Conservation (phyloP, 2,329 filamentous ascomycete species). For the Esteya vermicola region DNA sequence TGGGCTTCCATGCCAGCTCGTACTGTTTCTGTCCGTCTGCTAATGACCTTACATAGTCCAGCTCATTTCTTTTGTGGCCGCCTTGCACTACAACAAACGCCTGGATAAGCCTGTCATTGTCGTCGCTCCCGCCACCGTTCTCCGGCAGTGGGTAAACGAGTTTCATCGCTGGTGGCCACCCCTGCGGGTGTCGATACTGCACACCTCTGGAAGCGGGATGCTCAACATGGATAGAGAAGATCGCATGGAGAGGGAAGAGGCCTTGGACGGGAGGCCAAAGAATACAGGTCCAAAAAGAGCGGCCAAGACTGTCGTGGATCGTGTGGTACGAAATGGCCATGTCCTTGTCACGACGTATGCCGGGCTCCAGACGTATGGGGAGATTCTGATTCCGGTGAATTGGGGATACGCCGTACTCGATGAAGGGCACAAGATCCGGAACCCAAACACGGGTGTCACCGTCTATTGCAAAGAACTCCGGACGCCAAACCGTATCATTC, state of each 20-base stretch:
- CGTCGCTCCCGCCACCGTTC: constrained; percentile 84
- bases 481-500: constrained; percentile 78
- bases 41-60: constrained; percentile 48
- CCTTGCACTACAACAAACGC: constrained; percentile 80
- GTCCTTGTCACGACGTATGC: constrained; percentile 93
- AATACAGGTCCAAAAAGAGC: constrained; percentile 43
- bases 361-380: constrained; percentile 82
- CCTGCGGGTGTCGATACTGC: constrained; percentile 85
- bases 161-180: constrained; percentile 99
- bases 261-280: constrained; percentile 24
- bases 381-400: constrained; percentile 65
- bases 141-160: constrained; percentile 96
- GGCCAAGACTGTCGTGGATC: constrained; percentile 67
- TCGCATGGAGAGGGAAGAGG: constrained; percentile 35
- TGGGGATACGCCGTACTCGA: constrained; percentile 94
- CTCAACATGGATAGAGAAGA: constrained; percentile 61
- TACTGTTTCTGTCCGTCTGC: constrained; percentile 24
- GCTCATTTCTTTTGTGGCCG: constrained; percentile 66
- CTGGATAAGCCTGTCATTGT: constrained; percentile 77
- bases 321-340: constrained; percentile 72
- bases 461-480: constrained; percentile 89
- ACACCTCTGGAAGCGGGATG: constrained; percentile 95
- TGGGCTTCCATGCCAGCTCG: constrained; percentile 5
- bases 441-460: constrained; percentile 88
- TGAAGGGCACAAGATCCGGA: constrained; percentile 96